Base-by-base conservation (phyloP, 2,329 filamentous ascomycete species). In the Didymella sp. region DNA sequence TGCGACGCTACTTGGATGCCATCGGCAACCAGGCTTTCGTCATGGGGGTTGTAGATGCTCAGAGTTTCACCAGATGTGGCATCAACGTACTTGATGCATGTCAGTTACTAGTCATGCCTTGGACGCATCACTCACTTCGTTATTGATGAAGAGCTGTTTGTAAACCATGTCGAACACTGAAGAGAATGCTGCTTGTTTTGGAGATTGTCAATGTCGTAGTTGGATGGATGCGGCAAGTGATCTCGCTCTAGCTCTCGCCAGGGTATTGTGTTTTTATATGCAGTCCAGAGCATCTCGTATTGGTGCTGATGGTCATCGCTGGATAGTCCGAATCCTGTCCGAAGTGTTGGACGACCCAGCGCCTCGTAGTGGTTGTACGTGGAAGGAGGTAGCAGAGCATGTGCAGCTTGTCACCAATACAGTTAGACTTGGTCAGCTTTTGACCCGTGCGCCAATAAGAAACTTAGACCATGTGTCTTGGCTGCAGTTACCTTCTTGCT, bases 91-190 rank as follows among this genome's bases (percentile, higher is more conserved):
- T 68, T 37, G 15, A 8, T 13, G 12, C 12, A 8, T 15, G 30
- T 53, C 35, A 31, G 27, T 24, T 35, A 33, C 21, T 15, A 44
- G 4, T 22, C 24, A 4, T 7, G 12, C 33, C 17, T 8, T 33
- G 2, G 9, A 42, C n/a, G 7, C 38, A 24, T 8, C 8, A 51
- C 31, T 11, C 24, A 67, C 70, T 56, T 73, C 67, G 19, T 72
- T 71, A 38, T 72, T 69, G 56, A 72, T 71, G 46, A 71, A 70
- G 11, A 69, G 58, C 24, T 57, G 51, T 28, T 64, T 59, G 28
- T 64, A 48, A 4, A 62, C 59, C 60, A 68, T 69, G 6, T 19
- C 21, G 31, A 17, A 22, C 3, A 15, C 37, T 22, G 44, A 25
- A 9, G 28, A 22, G 43, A n/a, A 50, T 4, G 37, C 31, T 2